phyloP scores from a whole-genome alignment of 169 alveolate genomes.

The Miamiensis avidus region DNA sequence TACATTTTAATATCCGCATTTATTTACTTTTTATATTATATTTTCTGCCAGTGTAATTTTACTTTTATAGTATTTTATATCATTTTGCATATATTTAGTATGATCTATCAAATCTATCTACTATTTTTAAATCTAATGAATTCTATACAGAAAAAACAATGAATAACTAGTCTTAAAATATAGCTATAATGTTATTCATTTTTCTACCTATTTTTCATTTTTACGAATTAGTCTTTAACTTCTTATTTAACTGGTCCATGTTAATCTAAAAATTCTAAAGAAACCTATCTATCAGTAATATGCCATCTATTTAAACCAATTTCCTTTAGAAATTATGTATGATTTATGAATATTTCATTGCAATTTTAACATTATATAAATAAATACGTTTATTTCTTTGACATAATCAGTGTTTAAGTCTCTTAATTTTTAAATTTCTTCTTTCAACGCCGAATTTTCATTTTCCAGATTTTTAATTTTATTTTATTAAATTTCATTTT shows the following conservation, averaged over 20 bases:
- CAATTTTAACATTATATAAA: no score
- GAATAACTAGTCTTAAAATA: no score
- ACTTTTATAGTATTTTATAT: no score
- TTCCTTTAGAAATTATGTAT: not conserved
- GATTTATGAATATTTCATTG: no score
- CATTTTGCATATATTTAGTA: not conserved
- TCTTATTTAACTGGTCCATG: not conserved
- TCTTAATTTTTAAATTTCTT: not conserved
- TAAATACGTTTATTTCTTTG: not conserved
- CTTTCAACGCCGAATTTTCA: not conserved
- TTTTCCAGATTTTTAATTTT: not conserved
- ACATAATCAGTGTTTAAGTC: not conserved
- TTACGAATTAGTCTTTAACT: not conserved
- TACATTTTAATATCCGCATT: not conserved
- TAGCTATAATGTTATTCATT: not conserved
- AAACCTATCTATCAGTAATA: not conserved
- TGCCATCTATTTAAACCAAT: not conserved
- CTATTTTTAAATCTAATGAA: no score
- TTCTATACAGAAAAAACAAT: not conserved
- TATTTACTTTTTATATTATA: not conserved
- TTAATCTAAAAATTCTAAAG: not conserved
- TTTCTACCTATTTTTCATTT: not conserved
- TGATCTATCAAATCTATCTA: not conserved
- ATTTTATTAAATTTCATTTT: no score
- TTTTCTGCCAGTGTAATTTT: not conserved